Evolutionary conservation across 202 grass and related monocot species (phyloP), one percentile per base, ranked within the genome.

Genomic region (Carex sylvatica): DNA sequence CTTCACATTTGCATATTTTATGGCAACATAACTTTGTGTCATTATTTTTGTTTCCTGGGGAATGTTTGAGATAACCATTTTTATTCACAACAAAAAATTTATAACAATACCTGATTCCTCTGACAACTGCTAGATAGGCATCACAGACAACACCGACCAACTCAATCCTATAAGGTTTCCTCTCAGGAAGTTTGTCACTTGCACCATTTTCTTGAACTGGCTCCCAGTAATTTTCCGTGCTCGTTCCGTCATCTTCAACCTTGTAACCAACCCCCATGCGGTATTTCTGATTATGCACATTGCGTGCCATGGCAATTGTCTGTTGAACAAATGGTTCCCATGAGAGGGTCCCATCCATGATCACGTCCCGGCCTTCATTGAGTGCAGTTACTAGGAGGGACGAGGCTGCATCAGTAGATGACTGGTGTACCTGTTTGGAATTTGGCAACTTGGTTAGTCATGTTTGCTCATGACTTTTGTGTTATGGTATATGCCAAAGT

Each of bases 191-290:
- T 0, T 81, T 4, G 13, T 83, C 59, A 19, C 19, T 76, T 14
- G 9, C 80, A 6, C 63, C 38, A 16, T 72, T 30, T 5, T 90
- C 85, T 56, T 86, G 63, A 13, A 76, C 80, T 3, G 83, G 83
- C n/a, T 94, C 89, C 92, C 92, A 94, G 75, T 94, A 94, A 31
- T 84, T 69, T 84, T 94, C 92, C 20, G 70, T 90, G 77, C 85
- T 14, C 6, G 52, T 83, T 12, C 83, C 87, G 31, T 94, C 89
- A 24, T 78, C 65, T 2, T 51, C 75, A 7, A 94, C 92, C 80
- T 90, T 94, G 89, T 94, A 94, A 5, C 92, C 92, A 14, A 84
- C 70, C 20, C 92, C 92, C 92, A 94, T 94, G 61, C 92, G 89
- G 69, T 91, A 91, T 22, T 90, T 89, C 49, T 86, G 87, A 26